Evolutionary conservation across 176 grass and related monocot species (phyloP), one percentile per base, ranked within the genome.

Genomic region (Puya raimondii): DNA sequence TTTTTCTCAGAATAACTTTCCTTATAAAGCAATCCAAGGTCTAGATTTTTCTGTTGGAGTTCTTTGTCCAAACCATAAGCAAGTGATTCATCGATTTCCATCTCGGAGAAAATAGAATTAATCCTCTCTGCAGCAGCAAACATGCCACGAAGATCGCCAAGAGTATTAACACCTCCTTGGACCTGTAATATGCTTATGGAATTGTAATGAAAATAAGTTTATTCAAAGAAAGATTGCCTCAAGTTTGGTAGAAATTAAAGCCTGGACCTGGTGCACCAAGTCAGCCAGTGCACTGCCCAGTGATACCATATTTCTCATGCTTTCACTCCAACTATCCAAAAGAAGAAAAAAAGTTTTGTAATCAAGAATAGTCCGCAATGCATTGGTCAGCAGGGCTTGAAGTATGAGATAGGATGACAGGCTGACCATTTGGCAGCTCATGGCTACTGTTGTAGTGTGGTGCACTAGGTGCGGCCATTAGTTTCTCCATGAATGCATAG

Each of bases 1-100:
- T 64, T 86, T 79, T 66, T 68, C 54, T 76, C 74, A 61, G 42
- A 16, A 50, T 49, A 56, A 49, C 26, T n/a, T 21, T 69, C 65
- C n/a, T 17, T 48, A 26, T 69, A 25, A 69, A 23, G 20, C 50
- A 79, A 20, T 70, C 70, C 82, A 72, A 29, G 49, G 64, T 80
- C 85, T 13, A 66, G 27, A 52, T 91, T 74, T 79, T 77, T 74
- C 47, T 74, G 77, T 57, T 86, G 79, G 9, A 96, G 65, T 80
- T 97, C 86, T 80, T 97, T 92, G 49, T 88, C 85, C 71, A 97
- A 83, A 85, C 89, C 93, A 87, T 92, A 90, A 15, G 93, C 86
- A 76, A 97, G 89, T 79, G 93, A 90, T 48, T 87, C 86, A 69
- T 97, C 93, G 74, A 97, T 85, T 66, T 92, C 86, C 71, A 80